Base-by-base conservation (phyloP, 2,329 filamentous ascomycete species). In the Fusarium equiseti region DNA sequence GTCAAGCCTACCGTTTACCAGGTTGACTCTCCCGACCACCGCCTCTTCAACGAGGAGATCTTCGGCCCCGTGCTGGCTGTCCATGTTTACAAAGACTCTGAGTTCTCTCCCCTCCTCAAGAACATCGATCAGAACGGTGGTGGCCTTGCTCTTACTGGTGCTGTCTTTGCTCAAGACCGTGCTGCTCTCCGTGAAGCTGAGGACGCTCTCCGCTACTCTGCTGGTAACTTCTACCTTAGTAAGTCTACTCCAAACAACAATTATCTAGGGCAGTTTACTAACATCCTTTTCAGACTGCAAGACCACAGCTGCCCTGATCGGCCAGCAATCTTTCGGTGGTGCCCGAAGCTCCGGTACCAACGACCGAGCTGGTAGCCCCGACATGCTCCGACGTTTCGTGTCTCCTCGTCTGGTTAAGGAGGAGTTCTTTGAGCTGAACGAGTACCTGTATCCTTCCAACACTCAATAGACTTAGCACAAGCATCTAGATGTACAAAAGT, bases 1-100 rank as follows among this genome's bases (percentile, higher is more conserved):
- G 89, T 97, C 76, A 87, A 92, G 79, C 94, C 94, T 3, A 97
- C 94, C 56, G 87, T 97, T 74, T 97, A 95, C 85, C 81, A 86
- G 66, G 92, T 92, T 48, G 88, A 85, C 31, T 91, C 92, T 81
- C 90, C 92, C 0, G 82, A 88, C 65, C 93, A 97, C 83, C 86
- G 87, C 53, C 89, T 95, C 66, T 85, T 97, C 48, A 89, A 86
- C 50, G 90, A 89, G 54, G 94, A 97, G 81, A 89, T 97, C 59
- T 97, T 97, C 77, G 93, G 93, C 2, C 93, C 93, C 16, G 81
- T 97, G 52, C 83, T 96, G 15, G 87, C 89, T 22, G 82, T 91
- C 12, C 88, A 97, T 79, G 88, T 95, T 64, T 97, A 96, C 83
- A 89, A 92, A 63, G 93, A 97, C 77, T 81, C 79, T 68, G 81